Evolutionary conservation across 139 green algal genomes (phyloP), one percentile per base, ranked within the genome.

Genomic region (Coccomyxa sp.): DNA sequence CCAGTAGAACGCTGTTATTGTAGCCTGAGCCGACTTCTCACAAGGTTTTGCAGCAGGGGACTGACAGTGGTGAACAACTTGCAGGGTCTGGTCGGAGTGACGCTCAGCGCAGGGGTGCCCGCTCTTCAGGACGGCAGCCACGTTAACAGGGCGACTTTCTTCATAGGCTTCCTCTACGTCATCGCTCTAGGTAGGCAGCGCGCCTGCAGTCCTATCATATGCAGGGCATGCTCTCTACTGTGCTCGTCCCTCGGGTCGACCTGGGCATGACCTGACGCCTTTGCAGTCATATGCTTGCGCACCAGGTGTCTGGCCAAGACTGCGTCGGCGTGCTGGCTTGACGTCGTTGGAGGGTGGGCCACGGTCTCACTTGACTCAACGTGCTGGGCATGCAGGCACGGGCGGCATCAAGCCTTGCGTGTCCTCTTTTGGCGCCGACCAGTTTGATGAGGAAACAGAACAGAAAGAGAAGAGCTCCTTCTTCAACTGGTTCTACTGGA

Each of bases 401-500:
- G 86, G 86, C 39, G 86, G 86, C 71, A 98, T 98, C 82, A 98
- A 98, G 86, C 95, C 95, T 55, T 98, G 98, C 82, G 95, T 98
- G 54, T 91, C 83, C 0, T 88, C 95, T 0, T 98, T 98, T 86
- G 95, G 95, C 22, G 95, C 95, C 2, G 95, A 98, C 86, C 95
- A 98, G 85, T 97, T 98, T 77, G 92, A 98, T 76, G 89, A 94
- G 81, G 82, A 95, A 78, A 22, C 64, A 1, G 29, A 2, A 22
- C 29, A 71, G 29, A 73, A 68, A 10, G 75, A 71, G 64, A 71
- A 71, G 64, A 36, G 29, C 29, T 71, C 64, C 64, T 71, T 71
- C 74, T 92, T 92, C 82, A 89, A 87, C n/a, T 85, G 68, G 69
- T 92, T 91, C 82, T 89, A 91, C 79, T 83, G 88, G 39, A 64